Base-by-base conservation (phyloP, 495 filamentous ascomycete genomes). In the Xylaria intraflava region DNA sequence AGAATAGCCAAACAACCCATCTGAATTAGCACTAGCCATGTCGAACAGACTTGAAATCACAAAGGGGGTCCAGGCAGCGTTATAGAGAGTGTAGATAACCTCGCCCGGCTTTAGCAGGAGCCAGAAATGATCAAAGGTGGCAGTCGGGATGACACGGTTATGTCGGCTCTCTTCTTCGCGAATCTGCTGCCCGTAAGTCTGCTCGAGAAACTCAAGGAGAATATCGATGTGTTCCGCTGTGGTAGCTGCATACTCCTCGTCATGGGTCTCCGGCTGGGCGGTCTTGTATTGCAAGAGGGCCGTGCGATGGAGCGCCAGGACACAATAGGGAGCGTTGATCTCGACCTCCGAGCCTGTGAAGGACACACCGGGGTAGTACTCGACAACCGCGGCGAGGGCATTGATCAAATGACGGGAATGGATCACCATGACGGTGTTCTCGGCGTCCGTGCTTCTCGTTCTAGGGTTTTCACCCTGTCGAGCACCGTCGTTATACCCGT, bases 211-310 rank as follows among this genome's bases (percentile, higher is more conserved):
- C 5, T 39, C 46, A 5, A 73, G 59, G 17, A 73, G 65, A 27
- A 71, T 46, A n/a, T 71, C 70, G 46, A 73, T 69, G 51, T 74
- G 70, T 20, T 59, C 61, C 9, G 49, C 39, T 10, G 65, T 70
- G 0, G 63, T 69, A n/a, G 52, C 51, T 9, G 51, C 56, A 23
- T 66, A 72, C 43, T 66, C 69, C 7, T 46, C 50, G 31, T 64
- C 62, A 35, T 73, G 69, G 12, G 36, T 62, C 2, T 45, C 46
- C 1, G 68, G 66, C 49, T 71, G 69, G 33, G 60, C 62, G 30
- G 51, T 29, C 33, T 62, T 68, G 53, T 71, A 73, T 0, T 19
- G 52, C n/a, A 62, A 53, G n/a, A 75, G 62, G 6, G 52, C 65
- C 12, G 48, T 49, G 30, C 54, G 60, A 46, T 69, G 65, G 48